phyloP scores from a whole-genome alignment of 2,329 filamentous ascomycete genomes.

The Nothophoma quercina region DNA sequence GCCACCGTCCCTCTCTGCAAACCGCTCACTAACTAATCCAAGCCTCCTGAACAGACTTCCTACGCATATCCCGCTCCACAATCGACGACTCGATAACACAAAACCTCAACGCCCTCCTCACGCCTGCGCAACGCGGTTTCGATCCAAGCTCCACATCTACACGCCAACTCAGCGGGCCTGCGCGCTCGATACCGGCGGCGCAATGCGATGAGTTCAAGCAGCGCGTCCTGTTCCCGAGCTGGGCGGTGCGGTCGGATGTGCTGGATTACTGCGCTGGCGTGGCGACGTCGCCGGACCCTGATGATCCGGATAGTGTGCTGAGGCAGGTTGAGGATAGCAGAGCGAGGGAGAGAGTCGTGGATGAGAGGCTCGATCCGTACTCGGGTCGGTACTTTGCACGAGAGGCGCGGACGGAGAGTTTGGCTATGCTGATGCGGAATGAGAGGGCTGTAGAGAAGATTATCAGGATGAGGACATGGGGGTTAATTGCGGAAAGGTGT shows the following conservation, averaged over 20 bases:
- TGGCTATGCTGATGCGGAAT: conserved; percentile 76
- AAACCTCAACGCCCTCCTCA: conserved; percentile 87
- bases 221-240: conserved; percentile 83
- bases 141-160: conserved; percentile 79
- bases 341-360: conserved; percentile 75
- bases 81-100: conserved; percentile 95
- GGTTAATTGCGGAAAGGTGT: conserved; percentile 78
- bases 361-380: conserved; percentile 93
- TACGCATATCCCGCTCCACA: conserved; percentile 81
- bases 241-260: conserved; percentile 83
- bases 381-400: conserved; percentile 80
- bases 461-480: conserved; percentile 83
- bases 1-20: conserved; percentile 7
- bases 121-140: conserved; percentile 75
- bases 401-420: conserved; percentile 79
- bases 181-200: conserved; percentile 63
- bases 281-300: conserved; percentile 83
- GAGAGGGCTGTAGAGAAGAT: conserved; percentile 81
- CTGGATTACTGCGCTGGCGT: conserved; percentile 89
- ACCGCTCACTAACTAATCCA: conserved; percentile 46
- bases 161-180: conserved; percentile 62
- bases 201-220: conserved; percentile 78
- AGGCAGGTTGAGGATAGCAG: conserved; percentile 74
- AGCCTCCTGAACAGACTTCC: conserved; percentile 73
- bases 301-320: conserved; percentile 78